Base-by-base conservation (phyloP, 176 grass and related monocot species). In the Coix lacrymajobi region DNA sequence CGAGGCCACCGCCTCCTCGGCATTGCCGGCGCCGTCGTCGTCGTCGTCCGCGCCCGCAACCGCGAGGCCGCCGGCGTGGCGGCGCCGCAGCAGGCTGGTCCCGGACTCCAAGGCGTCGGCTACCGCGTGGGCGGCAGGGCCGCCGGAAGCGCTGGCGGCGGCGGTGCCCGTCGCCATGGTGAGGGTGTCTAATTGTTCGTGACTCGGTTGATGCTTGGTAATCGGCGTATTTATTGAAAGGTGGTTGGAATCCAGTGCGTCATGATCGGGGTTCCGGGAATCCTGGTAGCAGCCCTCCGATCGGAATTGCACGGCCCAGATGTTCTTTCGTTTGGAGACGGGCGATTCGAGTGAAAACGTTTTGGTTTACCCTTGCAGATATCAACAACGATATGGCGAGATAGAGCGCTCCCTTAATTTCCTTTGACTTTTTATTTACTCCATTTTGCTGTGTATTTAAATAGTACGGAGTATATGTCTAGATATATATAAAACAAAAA, bases 131-230 rank as follows among this genome's bases (percentile, higher is more conserved):
- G 19, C 46, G 20, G 11, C 73, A 10, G 58, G n/a, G 14, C 16
- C 22, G 20, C 48, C 58, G 44, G 44, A 11, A 4, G 31, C 48
- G 20, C 5, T 24, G 29, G 11, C 22, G 7, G 49, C 41, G 12
- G 20, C 84, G 60, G 33, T 13, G 28, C 26, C 70, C 40, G 82
- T 43, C 37, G 80, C 91, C 91, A 92, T 92, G 66, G 49, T 38
- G 46, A 8, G 2, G 15, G 6, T 63, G 36, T 11, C 32, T 40
- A 39, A 3, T 7, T 12, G 22, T 69, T 46, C 24, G 39, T 43
- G 48, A 51, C 67, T 80, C n/a, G 28, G 58, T 66, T 25, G 44
- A 25, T 24, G 14, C 6, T 34, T 8, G n/a, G 26, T 4, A n/a
- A 3, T 5, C 22, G 74, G 19, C 65, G 85, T 82, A 80, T 81